These are phyloP conservation scores for Biancaea sappan DNA, from an alignment of 306 rosid species.

Conservation along the genomic window DNA sequence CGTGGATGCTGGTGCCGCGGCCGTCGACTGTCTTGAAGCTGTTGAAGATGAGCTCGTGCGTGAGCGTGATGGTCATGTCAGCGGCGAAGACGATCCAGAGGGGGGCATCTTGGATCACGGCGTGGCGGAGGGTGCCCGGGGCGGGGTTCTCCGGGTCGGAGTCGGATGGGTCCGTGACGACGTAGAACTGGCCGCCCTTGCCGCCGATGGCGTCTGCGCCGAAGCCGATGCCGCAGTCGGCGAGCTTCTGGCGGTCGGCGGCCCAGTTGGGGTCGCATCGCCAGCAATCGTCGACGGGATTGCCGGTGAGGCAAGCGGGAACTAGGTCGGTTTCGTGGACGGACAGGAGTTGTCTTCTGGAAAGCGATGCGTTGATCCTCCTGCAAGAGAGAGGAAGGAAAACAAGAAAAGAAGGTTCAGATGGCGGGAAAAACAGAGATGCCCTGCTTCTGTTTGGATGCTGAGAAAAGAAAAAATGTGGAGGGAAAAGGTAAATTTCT, in stretches of 20 bases:
- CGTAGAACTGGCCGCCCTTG: constrained; percentile 68
- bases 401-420: neutral
- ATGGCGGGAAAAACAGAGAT: neutral
- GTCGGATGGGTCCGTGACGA: constrained; percentile 64
- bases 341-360: constrained; percentile 45
- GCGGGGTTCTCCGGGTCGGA: constrained; percentile 50
- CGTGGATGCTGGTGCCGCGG: constrained; percentile 64
- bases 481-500: neutral
- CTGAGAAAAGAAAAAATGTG: constrained; percentile 16
- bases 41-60: constrained; percentile 66
- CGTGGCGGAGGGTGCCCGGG: constrained; percentile 63
- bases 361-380: constrained; percentile 64
- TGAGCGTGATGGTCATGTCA: constrained; percentile 74
- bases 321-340: constrained; percentile 27
- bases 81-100: constrained; percentile 85
- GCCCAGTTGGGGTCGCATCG: constrained; percentile 55
- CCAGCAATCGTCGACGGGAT: constrained; percentile 81
- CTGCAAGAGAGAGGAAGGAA: constrained; percentile 44
- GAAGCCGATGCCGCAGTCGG: constrained; percentile 73
- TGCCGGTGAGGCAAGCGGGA: constrained; percentile 49
- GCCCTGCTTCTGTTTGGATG: constrained; percentile 33
- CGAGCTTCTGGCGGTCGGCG: constrained; percentile 56
- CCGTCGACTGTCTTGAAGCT: constrained; percentile 77
- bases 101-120: constrained; percentile 68
- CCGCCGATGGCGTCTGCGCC: constrained; percentile 63